A percentile compares a stretch with the other conserved stretches of the same genome.
phyloP scores from a whole-genome alignment of 139 green algal genomes.

The Volvox reticuliferus region DNA sequence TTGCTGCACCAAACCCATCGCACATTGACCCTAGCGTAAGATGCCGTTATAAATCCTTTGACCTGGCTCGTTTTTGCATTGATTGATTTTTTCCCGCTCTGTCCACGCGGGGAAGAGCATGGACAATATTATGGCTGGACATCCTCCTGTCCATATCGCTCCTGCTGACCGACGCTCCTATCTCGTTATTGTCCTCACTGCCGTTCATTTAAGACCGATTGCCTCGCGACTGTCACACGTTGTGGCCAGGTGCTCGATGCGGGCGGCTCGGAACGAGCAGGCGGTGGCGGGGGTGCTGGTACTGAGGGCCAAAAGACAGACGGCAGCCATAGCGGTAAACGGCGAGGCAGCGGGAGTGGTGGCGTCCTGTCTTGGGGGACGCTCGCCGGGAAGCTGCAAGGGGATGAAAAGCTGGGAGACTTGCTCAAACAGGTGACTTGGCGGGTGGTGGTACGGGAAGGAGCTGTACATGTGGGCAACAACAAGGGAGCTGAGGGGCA shows the following conservation, averaged over 20 bases:
- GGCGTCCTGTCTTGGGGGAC: not conserved
- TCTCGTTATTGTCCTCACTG: not conserved
- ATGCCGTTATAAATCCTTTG: too few species aligned
- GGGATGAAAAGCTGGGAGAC: not conserved
- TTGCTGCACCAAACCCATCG: not conserved
- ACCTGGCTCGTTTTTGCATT: not conserved
- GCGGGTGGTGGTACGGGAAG: not conserved
- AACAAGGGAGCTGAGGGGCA: not conserved
- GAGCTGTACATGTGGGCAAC: not conserved
- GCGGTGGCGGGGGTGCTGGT: not conserved
- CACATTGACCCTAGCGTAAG: not conserved
- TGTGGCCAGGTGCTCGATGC: slow-evolving; percentile 2
- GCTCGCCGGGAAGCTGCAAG: not conserved
- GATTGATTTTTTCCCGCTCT: not conserved
- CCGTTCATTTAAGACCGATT: not conserved
- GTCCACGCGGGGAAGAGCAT: too few species aligned
- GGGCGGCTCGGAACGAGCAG: not conserved
- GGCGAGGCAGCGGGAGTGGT: not conserved
- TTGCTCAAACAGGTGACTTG: slow-evolving; percentile 5
- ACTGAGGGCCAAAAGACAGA: not conserved
- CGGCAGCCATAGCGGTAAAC: not conserved
- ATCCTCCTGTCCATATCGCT: not conserved
- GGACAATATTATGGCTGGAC: not conserved
- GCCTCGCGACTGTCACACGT: not conserved
- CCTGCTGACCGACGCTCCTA: not conserved